These are phyloP conservation scores for Thermothelomyces thermophilus DNA, from an alignment of 2,329 filamentous ascomycete species.

Conservation along the genomic window DNA sequence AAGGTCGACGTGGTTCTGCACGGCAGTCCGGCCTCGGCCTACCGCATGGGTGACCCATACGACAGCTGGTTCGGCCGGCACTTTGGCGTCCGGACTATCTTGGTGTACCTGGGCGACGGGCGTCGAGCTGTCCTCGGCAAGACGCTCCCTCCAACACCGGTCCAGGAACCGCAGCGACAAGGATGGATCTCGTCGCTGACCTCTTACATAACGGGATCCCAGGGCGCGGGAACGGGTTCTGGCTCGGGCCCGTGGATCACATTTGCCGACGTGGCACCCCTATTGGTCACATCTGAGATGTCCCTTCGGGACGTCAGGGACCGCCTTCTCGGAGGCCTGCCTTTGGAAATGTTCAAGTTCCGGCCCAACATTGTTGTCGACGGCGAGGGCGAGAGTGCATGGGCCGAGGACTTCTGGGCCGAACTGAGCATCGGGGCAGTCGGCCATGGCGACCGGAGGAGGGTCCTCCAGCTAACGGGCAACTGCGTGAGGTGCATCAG, in stretches of 20 bases:
- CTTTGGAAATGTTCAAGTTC: slow-evolving; percentile 61
- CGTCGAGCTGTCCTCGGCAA: slow-evolving; percentile 53
- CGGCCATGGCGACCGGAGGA: slow-evolving; percentile 12
- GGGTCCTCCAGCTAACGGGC: slow-evolving; percentile 53
- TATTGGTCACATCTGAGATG: slow-evolving; percentile 62
- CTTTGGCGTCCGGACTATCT: slow-evolving; percentile 54
- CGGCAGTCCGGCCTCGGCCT: slow-evolving; percentile 50
- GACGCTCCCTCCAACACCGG: slow-evolving; percentile 38
- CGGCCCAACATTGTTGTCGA: slow-evolving; percentile 66
- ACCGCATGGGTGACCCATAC: slow-evolving; percentile 55
- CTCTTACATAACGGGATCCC: slow-evolving; percentile 19
- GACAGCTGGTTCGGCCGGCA: slow-evolving; percentile 62
- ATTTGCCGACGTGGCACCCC: slow-evolving; percentile 70
- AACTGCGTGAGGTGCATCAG: slow-evolving; percentile 65
- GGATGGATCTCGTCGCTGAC: slow-evolving; percentile 14
- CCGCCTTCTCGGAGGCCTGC: slow-evolving; percentile 43
- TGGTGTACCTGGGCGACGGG: slow-evolving; percentile 60
- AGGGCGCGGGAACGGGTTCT: slow-evolving; percentile 6
- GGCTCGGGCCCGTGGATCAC: slow-evolving; percentile 47
- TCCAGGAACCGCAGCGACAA: slow-evolving; percentile 6
- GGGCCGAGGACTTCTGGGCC: slow-evolving; percentile 68
- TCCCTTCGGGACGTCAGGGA: slow-evolving; percentile 62
- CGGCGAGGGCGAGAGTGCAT: slow-evolving; percentile 44
- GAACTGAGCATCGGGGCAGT: slow-evolving; percentile 42
- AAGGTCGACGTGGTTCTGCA: slow-evolving; percentile 52